Evolutionary conservation across 2,329 filamentous ascomycete species (phyloP).

Genomic region (Epichloe baconii): DNA sequence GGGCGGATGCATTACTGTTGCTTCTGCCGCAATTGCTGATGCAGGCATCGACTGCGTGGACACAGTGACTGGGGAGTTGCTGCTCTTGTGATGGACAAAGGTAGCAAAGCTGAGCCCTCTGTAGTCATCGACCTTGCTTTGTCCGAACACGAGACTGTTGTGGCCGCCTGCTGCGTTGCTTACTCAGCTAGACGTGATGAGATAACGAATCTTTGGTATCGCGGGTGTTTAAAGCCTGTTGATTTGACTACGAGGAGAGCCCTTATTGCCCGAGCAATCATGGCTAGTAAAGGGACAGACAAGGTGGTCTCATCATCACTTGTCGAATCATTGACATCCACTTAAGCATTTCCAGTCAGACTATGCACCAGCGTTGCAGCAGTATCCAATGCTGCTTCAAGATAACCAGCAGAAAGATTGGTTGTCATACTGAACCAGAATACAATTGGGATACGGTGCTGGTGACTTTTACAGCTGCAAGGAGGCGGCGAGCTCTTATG

Average conservation of each 20-base stretch:
- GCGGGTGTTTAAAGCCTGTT: slow-evolving; percentile 46
- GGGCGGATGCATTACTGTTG: slow-evolving; percentile 83
- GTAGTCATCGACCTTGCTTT: slow-evolving; percentile 72
- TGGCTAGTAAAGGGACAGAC: slow-evolving; percentile 26
- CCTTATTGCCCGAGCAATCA: slow-evolving; percentile 27
- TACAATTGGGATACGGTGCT: too few species aligned
- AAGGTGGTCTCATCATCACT: slow-evolving; percentile 20
- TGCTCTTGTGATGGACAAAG: slow-evolving; percentile 46
- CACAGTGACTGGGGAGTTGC: slow-evolving; percentile 82
- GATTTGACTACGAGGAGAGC: slow-evolving; percentile 18
- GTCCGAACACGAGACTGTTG: slow-evolving; percentile 62
- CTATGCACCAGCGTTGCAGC: not conserved
- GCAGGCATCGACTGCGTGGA: slow-evolving; percentile 95
- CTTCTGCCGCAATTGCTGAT: slow-evolving; percentile 83
- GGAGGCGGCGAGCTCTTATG: too few species aligned
- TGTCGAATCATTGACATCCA: slow-evolving; percentile 19
- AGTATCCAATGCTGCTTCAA: not conserved
- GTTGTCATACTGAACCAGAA: not conserved
- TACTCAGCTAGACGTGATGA: slow-evolving; percentile 82
- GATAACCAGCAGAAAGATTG: not conserved
- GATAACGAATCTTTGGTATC: slow-evolving; percentile 89
- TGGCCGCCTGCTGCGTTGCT: slow-evolving; percentile 78
- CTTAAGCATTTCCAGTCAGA: not conserved
- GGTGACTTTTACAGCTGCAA: too few species aligned
- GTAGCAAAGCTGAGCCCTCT: slow-evolving; percentile 21